Conservation (phyloP, 768 basidiomycete species). For the Exidia glandulosa region DNA sequence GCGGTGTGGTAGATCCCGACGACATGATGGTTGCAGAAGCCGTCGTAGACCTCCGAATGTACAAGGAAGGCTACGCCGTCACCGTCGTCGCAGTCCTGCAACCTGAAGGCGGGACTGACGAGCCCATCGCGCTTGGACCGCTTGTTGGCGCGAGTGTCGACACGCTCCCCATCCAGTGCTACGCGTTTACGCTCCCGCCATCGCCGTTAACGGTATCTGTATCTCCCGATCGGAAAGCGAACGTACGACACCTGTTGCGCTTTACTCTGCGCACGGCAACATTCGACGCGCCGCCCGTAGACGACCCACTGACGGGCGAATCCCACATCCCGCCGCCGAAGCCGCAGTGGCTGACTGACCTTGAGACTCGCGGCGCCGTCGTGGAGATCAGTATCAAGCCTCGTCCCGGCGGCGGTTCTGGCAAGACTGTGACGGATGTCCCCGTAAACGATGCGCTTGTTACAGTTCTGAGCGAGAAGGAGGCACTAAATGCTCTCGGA, state of each 20-base stretch:
- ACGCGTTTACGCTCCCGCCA: conserved; percentile 66
- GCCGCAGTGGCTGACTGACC: conserved; percentile 61
- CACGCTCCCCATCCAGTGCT: conserved; percentile 43
- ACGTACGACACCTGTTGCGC: conserved; percentile 62
- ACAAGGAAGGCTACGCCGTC: conserved; percentile 63
- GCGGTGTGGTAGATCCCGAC: conserved; percentile 24
- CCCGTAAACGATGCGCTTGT: conserved; percentile 29
- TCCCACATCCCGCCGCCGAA: conserved; percentile 44
- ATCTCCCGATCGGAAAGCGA: conserved; percentile 45
- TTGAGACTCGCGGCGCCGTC: conserved; percentile 44
- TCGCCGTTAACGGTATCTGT: conserved; percentile 75
- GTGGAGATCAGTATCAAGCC: conserved; percentile 49
- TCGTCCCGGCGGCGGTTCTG: conserved; percentile 21
- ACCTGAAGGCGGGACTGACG: conserved; percentile 21
- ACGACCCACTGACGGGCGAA: conserved; percentile 74
- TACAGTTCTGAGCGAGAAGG: conserved; percentile 60
- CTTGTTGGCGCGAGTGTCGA: conserved; percentile 11
- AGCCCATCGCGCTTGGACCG: conserved; percentile 25
- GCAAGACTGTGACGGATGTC: conserved; percentile 20
- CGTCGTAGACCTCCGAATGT: conserved; percentile 71
- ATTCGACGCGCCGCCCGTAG: conserved; percentile 61
- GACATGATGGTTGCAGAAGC: conserved; percentile 73
- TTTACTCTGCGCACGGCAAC: conserved; percentile 75
- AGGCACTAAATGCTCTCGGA: conserved; percentile 25
- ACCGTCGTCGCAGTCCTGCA: conserved; percentile 25